Conservation (phyloP, 106 monocot species). For the Narthecium ossifragum region DNA sequence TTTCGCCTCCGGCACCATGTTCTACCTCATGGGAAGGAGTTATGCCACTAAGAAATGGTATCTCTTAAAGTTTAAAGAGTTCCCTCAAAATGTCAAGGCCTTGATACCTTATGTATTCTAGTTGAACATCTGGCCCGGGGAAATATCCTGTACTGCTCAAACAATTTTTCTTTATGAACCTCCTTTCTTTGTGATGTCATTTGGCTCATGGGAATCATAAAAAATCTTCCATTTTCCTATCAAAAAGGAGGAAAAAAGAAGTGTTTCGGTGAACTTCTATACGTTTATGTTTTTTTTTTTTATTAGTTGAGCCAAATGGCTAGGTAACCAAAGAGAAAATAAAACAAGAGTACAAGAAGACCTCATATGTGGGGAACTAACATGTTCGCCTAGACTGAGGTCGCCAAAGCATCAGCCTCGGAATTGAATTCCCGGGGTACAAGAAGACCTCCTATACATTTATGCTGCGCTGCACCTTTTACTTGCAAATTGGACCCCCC, state of each 20-base stretch:
- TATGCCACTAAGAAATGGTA: conserved; percentile 68
- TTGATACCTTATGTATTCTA: conserved; percentile 70
- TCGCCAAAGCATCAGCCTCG: no score
- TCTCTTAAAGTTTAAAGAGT: conserved; percentile 54
- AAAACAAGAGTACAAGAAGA: no score
- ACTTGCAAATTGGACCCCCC: no score
- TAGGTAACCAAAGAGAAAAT: no score
- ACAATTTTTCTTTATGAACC: neutral
- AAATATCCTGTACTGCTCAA: neutral
- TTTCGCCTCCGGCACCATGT: conserved; percentile 35
- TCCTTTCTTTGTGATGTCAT: no score
- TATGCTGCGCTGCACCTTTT: no score
- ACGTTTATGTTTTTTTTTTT: neutral
- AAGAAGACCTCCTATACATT: no score
- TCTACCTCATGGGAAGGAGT: conserved; percentile 67
- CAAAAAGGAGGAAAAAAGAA: neutral
- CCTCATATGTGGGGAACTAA: no score
- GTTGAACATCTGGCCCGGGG: neutral
- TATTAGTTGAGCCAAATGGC: neutral
- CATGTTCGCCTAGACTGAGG: no score
- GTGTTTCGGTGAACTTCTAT: neutral
- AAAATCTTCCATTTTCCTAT: no score
- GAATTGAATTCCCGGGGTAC: no score
- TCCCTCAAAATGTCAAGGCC: conserved; percentile 51
- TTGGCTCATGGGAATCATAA: no score